These are phyloP conservation scores for Neoscytalidium dimidiatum DNA, from an alignment of 2,329 filamentous ascomycete species.

Conservation along the genomic window DNA sequence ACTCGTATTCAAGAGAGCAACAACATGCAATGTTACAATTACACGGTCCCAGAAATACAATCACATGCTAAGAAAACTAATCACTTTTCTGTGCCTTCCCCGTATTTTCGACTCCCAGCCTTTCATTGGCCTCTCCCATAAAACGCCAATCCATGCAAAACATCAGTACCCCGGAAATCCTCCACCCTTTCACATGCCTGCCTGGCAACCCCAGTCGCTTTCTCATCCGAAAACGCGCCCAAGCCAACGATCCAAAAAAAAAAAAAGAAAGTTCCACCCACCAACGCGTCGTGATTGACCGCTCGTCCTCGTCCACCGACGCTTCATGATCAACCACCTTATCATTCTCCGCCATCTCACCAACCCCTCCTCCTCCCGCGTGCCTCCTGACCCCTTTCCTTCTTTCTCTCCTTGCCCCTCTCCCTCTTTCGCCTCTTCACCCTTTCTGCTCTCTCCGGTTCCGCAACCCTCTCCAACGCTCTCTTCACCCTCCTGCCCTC, in stretches of 20 bases:
- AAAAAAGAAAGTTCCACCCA: not conserved
- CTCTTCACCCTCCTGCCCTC: conserved; percentile 79
- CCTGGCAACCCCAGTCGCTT: not conserved
- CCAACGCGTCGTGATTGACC: no score
- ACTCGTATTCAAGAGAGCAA: not conserved
- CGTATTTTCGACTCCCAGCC: not conserved
- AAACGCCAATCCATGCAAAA: conserved; percentile 9
- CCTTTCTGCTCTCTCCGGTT: conserved; percentile 75
- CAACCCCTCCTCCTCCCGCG: conserved; percentile 72
- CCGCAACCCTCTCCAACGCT: conserved; percentile 80
- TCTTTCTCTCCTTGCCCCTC: conserved; percentile 55
- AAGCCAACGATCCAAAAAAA: not conserved
- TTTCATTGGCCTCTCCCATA: not conserved
- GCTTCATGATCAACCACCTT: not conserved
- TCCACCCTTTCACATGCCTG: conserved; percentile 4
- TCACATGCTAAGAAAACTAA: conserved; percentile 1
- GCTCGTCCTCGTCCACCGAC: no score
- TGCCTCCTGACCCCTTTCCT: conserved; percentile 74
- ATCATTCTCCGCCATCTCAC: conserved; percentile 22
- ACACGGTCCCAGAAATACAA: not conserved
- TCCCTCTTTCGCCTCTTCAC: conserved; percentile 84
- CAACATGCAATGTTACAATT: not conserved
- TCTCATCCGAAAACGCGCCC: not conserved
- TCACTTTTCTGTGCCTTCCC: not conserved
- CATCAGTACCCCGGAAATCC: not conserved